Evolutionary conservation across 148 eudicot genomes (phyloP).

Genomic region (Gaultheria prostrata): DNA sequence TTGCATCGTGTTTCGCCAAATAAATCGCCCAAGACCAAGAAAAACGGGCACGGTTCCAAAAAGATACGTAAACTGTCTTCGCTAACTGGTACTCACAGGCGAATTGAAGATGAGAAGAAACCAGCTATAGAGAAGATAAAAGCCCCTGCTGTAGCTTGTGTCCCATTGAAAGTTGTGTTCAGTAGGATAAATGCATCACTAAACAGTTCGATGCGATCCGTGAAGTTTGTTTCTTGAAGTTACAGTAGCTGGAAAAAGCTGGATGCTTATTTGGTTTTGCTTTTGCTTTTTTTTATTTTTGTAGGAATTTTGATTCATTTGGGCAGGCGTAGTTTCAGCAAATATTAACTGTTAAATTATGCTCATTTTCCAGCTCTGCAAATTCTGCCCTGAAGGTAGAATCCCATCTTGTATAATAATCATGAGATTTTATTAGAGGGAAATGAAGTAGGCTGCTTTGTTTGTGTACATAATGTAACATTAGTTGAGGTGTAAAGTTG

Average conservation of each 20-base stretch:
- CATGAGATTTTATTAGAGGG: not conserved
- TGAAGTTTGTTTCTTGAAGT: slow-evolving; percentile 17
- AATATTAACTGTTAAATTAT: slow-evolving; percentile 9
- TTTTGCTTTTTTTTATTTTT: not conserved
- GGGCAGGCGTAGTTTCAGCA: slow-evolving; percentile 9
- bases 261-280: not conserved
- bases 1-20: slow-evolving; percentile 25
- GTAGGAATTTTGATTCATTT: slow-evolving; percentile 15
- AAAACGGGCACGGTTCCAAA: slow-evolving; percentile 43
- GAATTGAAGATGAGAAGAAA: slow-evolving; percentile 30
- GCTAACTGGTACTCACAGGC: slow-evolving; percentile 41
- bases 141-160: slow-evolving; percentile 64
- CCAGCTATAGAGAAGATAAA: slow-evolving; percentile 40
- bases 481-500: slow-evolving; percentile 18
- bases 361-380: slow-evolving; percentile 21
- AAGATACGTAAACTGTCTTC: slow-evolving; percentile 83
- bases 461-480: slow-evolving; percentile 16
- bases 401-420: slow-evolving; percentile 14
- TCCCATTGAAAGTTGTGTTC: slow-evolving; percentile 73
- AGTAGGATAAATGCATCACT: slow-evolving; percentile 73
- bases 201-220: slow-evolving; percentile 34
- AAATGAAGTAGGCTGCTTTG: slow-evolving; percentile 13
- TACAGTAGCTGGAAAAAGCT: not conserved
- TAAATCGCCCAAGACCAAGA: slow-evolving; percentile 43
- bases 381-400: slow-evolving; percentile 12